Base-by-base conservation (phyloP, 2,329 filamentous ascomycete genomes). In the Grosmannia clavigera region DNA sequence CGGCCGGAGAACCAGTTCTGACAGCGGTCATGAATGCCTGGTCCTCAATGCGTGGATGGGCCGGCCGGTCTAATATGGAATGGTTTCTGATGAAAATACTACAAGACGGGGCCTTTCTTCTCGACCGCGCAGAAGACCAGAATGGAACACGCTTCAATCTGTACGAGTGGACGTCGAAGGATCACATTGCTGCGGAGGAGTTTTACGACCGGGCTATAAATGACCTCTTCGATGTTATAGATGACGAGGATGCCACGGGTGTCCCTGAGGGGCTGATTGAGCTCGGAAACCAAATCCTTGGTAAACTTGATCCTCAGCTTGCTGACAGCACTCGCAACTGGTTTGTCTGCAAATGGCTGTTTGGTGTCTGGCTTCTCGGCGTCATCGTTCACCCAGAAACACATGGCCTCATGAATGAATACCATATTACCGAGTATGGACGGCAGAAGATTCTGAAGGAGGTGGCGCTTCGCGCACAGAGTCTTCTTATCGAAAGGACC, bases 71-170 rank as follows among this genome's bases (percentile, higher is more conserved):
- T 65, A 94, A 91, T 64, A 85, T 99, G 78, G 92, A 96, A 74
- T 88, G 90, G 74, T 97, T 92, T 71, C 81, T 99, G 14, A 94
- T 96, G 88, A 89, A 94, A 70, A 90, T 95, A 62, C 81, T 99
- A 38, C 90, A 96, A 73, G 88, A 95, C 67, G 94, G 94, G 65
- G 87, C 91, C 48, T 96, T 96, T 69, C 78, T 97, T 61, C 78
- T 96, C 66, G 91, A 96, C 68, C 86, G 88, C 68, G 85, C 89
- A 67, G 88, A 92, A 71, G 87, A 91, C 68, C 87, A 90, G 67
- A 81, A 87, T 63, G 82, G 85, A 43, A 84, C 85, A 62, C 79
- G 86, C 64, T 81, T 86, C 72, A 85, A 90, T 72, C 76, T 88
- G 50, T 85, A 86, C 60, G 80, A 85, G 63, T 88, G 88, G 75